Evolutionary conservation across 2,329 filamentous ascomycete species (phyloP).

Genomic region (Tympanopsis confertula): DNA sequence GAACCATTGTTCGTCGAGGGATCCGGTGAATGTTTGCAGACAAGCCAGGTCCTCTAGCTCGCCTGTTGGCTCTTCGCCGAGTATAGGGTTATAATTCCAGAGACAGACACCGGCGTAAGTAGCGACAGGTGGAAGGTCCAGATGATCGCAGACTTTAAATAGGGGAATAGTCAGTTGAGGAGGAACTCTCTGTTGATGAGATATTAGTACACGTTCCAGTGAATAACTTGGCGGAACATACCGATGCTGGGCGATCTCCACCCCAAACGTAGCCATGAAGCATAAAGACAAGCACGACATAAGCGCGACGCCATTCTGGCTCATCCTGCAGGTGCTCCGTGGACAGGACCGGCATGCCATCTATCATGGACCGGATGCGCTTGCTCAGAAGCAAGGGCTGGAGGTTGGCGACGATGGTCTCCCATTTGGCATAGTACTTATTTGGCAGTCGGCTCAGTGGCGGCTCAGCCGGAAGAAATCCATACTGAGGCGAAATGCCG

Average conservation of each 20-base stretch:
- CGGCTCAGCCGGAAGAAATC: conserved; percentile 74
- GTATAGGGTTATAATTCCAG: conserved; percentile 95
- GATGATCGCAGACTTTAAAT: conserved; percentile 60
- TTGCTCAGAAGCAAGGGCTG: conserved; percentile 79
- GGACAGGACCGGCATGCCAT: conserved; percentile 71
- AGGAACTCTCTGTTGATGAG: conserved; percentile 67
- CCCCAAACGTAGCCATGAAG: conserved; percentile 95
- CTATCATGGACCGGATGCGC: conserved; percentile 67
- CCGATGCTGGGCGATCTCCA: conserved; percentile 42
- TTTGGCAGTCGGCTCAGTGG: conserved; percentile 75
- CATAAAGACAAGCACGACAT: conserved; percentile 81
- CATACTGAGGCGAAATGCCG: conserved; percentile 65
- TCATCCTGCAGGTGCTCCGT: conserved; percentile 72
- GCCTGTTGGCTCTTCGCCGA: conserved; percentile 70
- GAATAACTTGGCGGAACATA: no score
- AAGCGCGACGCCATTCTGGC: conserved; percentile 86
- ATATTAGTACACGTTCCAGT: no score
- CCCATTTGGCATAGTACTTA: conserved; percentile 91
- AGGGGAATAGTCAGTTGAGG: conserved; percentile 75
- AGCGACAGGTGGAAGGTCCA: conserved; percentile 84
- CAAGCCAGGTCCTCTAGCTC: conserved; percentile 79
- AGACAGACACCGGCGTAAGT: conserved; percentile 86
- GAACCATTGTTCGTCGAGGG: conserved; percentile 96
- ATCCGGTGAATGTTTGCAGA: conserved; percentile 82
- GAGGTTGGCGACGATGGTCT: conserved; percentile 72